Base-by-base conservation (phyloP, 2,329 filamentous ascomycete species). In the Didymella lethalis region DNA sequence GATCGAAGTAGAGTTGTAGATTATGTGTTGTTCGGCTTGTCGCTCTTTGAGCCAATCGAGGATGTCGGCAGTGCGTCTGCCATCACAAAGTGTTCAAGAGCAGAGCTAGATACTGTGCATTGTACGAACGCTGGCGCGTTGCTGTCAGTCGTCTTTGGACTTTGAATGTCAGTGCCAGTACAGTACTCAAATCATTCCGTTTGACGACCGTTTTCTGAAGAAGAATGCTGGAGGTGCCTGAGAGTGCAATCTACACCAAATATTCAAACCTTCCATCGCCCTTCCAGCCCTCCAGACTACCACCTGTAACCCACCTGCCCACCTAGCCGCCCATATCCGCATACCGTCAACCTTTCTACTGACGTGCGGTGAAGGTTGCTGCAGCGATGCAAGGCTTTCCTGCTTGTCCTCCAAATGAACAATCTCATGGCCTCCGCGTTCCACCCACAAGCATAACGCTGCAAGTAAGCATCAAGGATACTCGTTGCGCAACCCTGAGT, bases 331-430 rank as follows among this genome's bases (percentile, higher is more conserved):
- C 18, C 38, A 11, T 18, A 4, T 20, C 26, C 23, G 40, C 41
- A 18, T 26, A 49, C 11, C 32, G 23, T 34, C 26, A 14, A 18
- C n/a, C 23, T 23, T 26, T 28, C n/a, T n/a, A 23, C 34, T 47
- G 23, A 47, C 29, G 36, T 58, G 47, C 56, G 50, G 56, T 51
- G 56, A 54, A 43, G 18, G 50, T 59, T 59, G 56, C 56, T 51
- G 40, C 50, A 51, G 51, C 41, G 49, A 59, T 59, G 56, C 56
- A 54, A 32, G 46, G 50, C 5, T 12, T 46, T 31, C 32, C 26
- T 40, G 46, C 50, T 18, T 7, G 8, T 3, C n/a, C 28, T 41
- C 32, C 46, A 36, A 31, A 47, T 54, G 41, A 47, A 25, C 26
- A 49, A 45, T 31, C 29, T 12, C n/a, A 34, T 34, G 40, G 10